Base-by-base conservation (phyloP, 2,329 filamentous ascomycete genomes). In the Fusarium lyarnte region DNA sequence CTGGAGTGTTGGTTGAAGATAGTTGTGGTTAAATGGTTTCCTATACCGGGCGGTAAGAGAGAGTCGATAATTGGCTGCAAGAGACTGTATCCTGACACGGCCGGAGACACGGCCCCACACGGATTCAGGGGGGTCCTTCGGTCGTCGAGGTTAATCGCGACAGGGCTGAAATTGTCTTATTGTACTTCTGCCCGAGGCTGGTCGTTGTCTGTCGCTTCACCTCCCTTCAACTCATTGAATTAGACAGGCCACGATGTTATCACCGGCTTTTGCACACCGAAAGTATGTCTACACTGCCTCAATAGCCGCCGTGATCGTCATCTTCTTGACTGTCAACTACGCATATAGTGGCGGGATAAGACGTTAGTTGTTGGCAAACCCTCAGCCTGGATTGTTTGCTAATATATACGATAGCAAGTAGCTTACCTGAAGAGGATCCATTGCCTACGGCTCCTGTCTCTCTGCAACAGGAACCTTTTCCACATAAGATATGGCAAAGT, bases 401-500 rank as follows among this genome's bases (percentile, higher is more conserved):
- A 21, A 72, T 51, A 6, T 12, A 35, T 12, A 25, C 21, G 25
- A 62, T 33, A 72, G 69, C 38, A 36, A 65, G 27, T 10, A 54
- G 16, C 13, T 23, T 51, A 4, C n/a, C 38, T n/a, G 23, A 36
- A 57, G 25, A 38, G 31, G n/a, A 12, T 0, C 23, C 46, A 19
- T n/a, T 39, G 6, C 51, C 55, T 25, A 54, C 51, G 8, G 25
- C 52, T 41, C 17, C 31, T 2, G 33, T 19, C 21, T 11, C 36
- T 35, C 47, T 29, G 25, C 63, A 69, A 46, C 46, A 23, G 21
- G n/a, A 63, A 21, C 36, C 60, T 12, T 66, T 76, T 29, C 74
- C 74, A 42, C 43, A 49, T 17, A 80, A 80, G 62, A 78, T 80
- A 16, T 80, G 78, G 79, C 78, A 80, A 53, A 79, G 76, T 41